Base-by-base conservation (phyloP, 2,329 filamentous ascomycete species). In the Fusarium sp. region DNA sequence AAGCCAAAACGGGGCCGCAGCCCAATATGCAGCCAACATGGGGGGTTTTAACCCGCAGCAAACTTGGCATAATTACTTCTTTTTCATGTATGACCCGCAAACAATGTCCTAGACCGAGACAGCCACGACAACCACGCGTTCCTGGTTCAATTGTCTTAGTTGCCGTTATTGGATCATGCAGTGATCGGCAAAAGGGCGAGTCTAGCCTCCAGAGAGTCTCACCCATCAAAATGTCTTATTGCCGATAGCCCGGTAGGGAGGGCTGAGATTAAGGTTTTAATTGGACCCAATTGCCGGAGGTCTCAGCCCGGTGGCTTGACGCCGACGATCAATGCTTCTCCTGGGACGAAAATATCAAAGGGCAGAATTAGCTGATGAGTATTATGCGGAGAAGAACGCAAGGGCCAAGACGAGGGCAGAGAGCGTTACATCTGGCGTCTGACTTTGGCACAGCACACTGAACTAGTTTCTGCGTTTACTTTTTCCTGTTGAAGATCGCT, bases 181-280 rank as follows among this genome's bases (percentile, higher is more conserved):
- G 9, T 12, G 60, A 73, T 73, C 69, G 40, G 23, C 59, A 58
- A 18, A 42, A 12, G 33, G 18, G n/a, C 32, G 30, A n/a, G 37
- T 28, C 23, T 56, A 56, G 47, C 47, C 28, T 28, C 9, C 16
- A 35, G 16, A 35, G 16, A 40, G 50, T 38, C 19, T 56, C 11
- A 23, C 40, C 16, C 9, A 7, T 3, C n/a, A 7, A 9, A 23
- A 40, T 54, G 38, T 47, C 28, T 58, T 32, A 37, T 28, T 60
- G 52, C 69, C 69, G 67, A 71, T 44, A 33, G 44, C 30, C 61
- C 49, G 67, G 30, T 15, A 37, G 18, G 18, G 10, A 33, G 33
- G 7, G 42, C 15, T 38, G 21, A 35, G 23, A 15, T 16, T 5
- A 16, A 7, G 11, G 9, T 7, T 58, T 9, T 47, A 1, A 71